Base-by-base conservation (phyloP, 1,139 yeast species). In the Taiozyma sp. region DNA sequence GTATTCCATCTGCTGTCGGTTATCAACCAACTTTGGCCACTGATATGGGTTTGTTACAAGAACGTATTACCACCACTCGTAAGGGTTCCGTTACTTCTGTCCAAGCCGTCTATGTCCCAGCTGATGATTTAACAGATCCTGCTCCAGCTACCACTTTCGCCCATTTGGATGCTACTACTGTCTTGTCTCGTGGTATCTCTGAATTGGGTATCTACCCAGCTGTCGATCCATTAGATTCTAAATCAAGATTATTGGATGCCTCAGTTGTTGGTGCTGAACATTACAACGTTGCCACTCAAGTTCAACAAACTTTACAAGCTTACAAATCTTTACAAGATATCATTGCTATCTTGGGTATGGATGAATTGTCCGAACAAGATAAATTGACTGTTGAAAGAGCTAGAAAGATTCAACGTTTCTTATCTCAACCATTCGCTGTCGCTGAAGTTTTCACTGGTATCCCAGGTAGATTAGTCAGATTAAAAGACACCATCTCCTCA, bases 1-100 rank as follows among this genome's bases (percentile, higher is more conserved):
- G 99, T 89, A 93, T 93, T 76, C 99, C 99, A 75, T 93, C 99
- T 64, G 99, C 99, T 69, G 99, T 93, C 90, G 99, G 99, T 90
- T 93, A 93, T 80, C 99, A 93, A 83, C 99, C 99, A 76, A 93
- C 99, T 68, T 86, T 93, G 80, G 97, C 99, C 81, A 93, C 99
- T 70, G 99, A 93, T 91, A 93, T 93, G 98, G 99, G 99, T 89
- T 86, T 91, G 75, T 85, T 93, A 75, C 99, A 93, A 84, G 99
- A 93, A 83, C 95, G 99, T 85, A 93, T 93, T 79, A 93, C 99
- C 80, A 92, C 98, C 80, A 93, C 99, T 76, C 85, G 83, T 79
- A 93, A 93, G 85, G 99, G 99, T 84, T 93, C 99, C 76, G 98
- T 93, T 75, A 93, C 99, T 64, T 93, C 99, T 60, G 99, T 93